Base-by-base conservation (phyloP, 768 basidiomycete genomes). In the Agrocybe pediades region DNA sequence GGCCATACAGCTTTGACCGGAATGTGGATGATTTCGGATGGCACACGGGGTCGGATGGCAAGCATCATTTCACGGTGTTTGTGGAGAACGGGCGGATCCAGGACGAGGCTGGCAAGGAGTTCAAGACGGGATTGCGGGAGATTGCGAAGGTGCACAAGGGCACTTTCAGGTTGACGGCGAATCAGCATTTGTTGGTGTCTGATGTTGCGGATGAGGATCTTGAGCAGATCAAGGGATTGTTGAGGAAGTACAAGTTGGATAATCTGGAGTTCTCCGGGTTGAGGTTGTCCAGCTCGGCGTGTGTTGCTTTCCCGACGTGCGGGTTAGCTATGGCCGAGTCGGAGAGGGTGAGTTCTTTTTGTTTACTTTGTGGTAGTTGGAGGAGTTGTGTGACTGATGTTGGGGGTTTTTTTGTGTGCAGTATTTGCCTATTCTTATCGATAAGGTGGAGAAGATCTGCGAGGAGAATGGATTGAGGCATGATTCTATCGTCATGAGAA, bases 51-150 rank as follows among this genome's bases (percentile, higher is more conserved):
- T 79, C 88, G 64, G 87, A 98, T 62, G 95, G 94, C 55, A 85
- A 79, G 59, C 88, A 94, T 65, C 94, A 98, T 70, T 95, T 94
- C 71, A 93, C 88, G 46, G 77, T 89, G 70, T 98, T 95, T 72
- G 90, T 99, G 68, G 97, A 99, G 76, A 99, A 99, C 64, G 96
- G 97, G 17, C 91, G 96, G 19, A 83, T 99, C n/a, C 87, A 94
- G 70, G 95, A 98, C 70, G 93, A 95, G 69, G 87, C 93, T 11
- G 90, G 82, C 19, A 82, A 84, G 49, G 85, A 92, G 58, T 98
- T 92, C 85, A 98, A 98, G 81, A 86, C 90, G 5, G 95, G 91
- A 27, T 74, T 99, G 51, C 80, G 86, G 43, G 95, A 96, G 73
- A 93, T 99, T 56, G 97, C 97, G 42, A 88, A 90, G 72, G 74